Evolutionary conservation across 2,329 filamentous ascomycete genomes (phyloP), one percentile per base, ranked within the genome.

Genomic region (Pestalotiopsis sp.): DNA sequence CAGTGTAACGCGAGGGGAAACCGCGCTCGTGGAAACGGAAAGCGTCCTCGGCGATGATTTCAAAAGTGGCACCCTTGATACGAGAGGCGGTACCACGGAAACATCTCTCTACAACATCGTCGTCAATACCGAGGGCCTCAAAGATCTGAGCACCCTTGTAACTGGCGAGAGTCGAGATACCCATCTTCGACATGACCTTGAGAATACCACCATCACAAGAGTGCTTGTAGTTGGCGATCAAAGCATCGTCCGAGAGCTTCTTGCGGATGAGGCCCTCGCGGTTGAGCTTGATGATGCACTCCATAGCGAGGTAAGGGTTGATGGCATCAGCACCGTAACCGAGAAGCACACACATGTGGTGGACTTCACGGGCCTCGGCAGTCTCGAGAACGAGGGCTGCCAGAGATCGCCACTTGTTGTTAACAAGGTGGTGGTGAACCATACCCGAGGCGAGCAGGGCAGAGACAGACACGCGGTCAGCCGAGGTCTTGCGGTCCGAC

Each of bases 101-200:
- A 86, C 95, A 98, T 74, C 93, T 91, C 79, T 98, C 95, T 66
- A 98, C 93, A 61, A 98, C 95, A 23, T 88, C 87, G 80, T 97
- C 95, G 77, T 98, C 95, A 41, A 98, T 91, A 82, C 95, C 95
- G 58, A 98, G 91, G 63, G 95, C 94, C 80, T 98, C 95, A 75
- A 98, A 98, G 72, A 98, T 98, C 84, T 98, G 95, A 68, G 95
- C 95, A 78, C 95, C 95, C 86, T 98, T 98, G 86, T 98, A 98
- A 74, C 92, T 95, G 77, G 95, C 94, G 60, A 98, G 86, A 39
- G 95, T 98, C 6, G 95, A 98, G 72, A 98, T 98, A 84, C 95
- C 95, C 95, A 98, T 98, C 87, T 98, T 98, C 81, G 92, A 96
- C 95, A 98, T 98, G 80, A 98, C 95, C 83, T 98, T 98, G 72